These are phyloP conservation scores for Alloteropsis angusta DNA, from an alignment of 202 grass and related monocot genomes.

Conservation along the genomic window DNA sequence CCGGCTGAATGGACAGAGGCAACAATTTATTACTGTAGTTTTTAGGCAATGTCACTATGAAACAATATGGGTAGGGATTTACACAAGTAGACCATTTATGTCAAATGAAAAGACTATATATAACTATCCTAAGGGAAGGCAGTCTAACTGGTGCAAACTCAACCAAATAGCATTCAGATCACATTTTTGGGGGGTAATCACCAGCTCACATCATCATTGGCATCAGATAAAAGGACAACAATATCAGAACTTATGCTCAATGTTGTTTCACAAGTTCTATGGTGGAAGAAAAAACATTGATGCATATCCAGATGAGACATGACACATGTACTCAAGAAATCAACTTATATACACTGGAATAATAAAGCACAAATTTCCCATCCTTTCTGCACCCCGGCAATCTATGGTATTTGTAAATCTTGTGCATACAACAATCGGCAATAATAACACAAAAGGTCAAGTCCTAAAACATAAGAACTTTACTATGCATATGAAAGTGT, in stretches of 20 bases:
- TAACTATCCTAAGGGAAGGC: neutral
- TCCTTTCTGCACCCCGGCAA: neutral
- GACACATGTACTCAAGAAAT: neutral
- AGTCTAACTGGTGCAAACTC: neutral
- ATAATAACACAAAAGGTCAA: neutral
- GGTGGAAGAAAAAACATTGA: neutral
- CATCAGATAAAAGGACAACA: neutral
- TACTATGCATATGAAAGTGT: neutral
- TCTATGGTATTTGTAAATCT: neutral
- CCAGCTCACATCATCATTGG: neutral
- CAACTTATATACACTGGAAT: neutral
- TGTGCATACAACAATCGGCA: neutral
- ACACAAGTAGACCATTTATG: neutral
- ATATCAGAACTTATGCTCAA: neutral
- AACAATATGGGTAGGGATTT: neutral
- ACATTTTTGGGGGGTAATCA: conserved; percentile 21
- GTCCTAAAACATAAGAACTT: neutral
- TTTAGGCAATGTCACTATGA: too few relatives aligned
- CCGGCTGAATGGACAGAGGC: too few relatives aligned
- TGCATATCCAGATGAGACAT: neutral
- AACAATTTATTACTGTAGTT: too few relatives aligned
- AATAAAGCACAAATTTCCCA: neutral
- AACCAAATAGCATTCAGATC: neutral
- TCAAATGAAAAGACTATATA: neutral
- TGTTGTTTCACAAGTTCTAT: neutral